Conservation (phyloP, 768 basidiomycete species). For the Chlorophyllum brunneum region DNA sequence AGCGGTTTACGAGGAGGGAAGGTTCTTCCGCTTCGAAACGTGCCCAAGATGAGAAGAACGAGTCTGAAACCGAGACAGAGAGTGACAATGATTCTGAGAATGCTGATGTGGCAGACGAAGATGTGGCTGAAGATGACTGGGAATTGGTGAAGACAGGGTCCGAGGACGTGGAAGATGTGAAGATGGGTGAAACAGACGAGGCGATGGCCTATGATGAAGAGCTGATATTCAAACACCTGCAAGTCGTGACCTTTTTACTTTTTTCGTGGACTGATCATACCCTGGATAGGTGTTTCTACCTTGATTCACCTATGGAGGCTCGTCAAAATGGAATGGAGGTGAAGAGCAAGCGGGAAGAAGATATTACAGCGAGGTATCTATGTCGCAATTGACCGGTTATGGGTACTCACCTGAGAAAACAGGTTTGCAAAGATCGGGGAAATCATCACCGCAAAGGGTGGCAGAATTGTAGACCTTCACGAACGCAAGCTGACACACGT, state of each 20-base stretch:
- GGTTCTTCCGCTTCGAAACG: conserved; percentile 17
- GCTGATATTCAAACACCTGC: conserved; percentile 82
- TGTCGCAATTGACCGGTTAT: not conserved
- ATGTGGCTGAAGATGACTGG: conserved; percentile 34
- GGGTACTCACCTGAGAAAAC: conserved; percentile 12
- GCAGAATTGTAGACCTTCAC: conserved; percentile 60
- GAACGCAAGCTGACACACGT: conserved; percentile 86
- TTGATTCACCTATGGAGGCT: conserved; percentile 81
- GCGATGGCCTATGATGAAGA: conserved; percentile 79
- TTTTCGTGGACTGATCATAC: conserved; percentile 4
- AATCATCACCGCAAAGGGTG: conserved; percentile 66
- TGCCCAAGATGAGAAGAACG: conserved; percentile 43
- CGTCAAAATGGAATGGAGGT: conserved; percentile 56
- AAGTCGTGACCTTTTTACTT: conserved; percentile 22
- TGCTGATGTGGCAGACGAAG: conserved; percentile 43
- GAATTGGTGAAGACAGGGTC: conserved; percentile 25
- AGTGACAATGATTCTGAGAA: conserved; percentile 72
- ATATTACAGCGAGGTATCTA: conserved; percentile 51
- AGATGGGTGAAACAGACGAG: conserved; percentile 69
- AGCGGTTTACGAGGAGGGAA: conserved; percentile 18
- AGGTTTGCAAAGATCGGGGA: conserved; percentile 56
- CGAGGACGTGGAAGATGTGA: conserved; percentile 30
- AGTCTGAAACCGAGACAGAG: conserved; percentile 32
- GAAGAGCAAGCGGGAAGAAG: conserved; percentile 47
- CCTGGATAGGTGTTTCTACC: conserved; percentile 73